A percentile compares a stretch with the other conserved stretches of the same genome.
phyloP scores from a whole-genome alignment of 495 filamentous ascomycete genomes.

The Rhypophila decipiens region DNA sequence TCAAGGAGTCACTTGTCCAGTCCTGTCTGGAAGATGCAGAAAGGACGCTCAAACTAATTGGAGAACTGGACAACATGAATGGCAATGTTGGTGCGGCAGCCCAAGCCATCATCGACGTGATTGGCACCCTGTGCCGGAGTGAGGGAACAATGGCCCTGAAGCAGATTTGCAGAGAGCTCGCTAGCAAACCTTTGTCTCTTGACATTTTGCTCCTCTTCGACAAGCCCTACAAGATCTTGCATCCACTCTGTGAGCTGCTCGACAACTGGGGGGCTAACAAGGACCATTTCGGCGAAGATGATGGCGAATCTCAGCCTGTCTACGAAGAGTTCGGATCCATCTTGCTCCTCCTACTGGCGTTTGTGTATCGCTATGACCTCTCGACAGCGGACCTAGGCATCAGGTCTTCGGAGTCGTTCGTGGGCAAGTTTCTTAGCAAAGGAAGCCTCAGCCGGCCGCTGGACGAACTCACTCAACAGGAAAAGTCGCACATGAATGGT shows the following conservation, averaged over 20 bases:
- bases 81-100: constrained; percentile 90
- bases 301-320: constrained; percentile 89
- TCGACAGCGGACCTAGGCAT: constrained; percentile 61
- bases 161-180: constrained; percentile 71
- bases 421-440: constrained; percentile 67
- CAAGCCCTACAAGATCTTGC: constrained; percentile 64
- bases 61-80: constrained; percentile 84
- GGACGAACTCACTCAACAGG: constrained; percentile 62
- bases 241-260: constrained; percentile 76
- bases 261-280: constrained; percentile 78
- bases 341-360: constrained; percentile 72
- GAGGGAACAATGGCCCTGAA: constrained; percentile 92
- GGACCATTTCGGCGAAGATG: constrained; percentile 95
- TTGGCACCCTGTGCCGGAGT: constrained; percentile 66
- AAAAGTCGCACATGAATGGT: constrained; percentile 66
- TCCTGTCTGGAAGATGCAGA: constrained; percentile 68
- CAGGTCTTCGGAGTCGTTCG: constrained; percentile 57
- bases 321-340: constrained; percentile 96
- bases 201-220: constrained; percentile 87
- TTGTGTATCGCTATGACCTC: constrained; percentile 78
- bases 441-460: constrained; percentile 55
- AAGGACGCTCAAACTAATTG: constrained; percentile 64
- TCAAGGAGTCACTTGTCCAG: constrained; percentile 66
- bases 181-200: constrained; percentile 66
- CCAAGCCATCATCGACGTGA: constrained; percentile 75